Evolutionary conservation across 495 filamentous ascomycete species (phyloP), one percentile per base, ranked within the genome.

Genomic region (Haplographium delicatum): DNA sequence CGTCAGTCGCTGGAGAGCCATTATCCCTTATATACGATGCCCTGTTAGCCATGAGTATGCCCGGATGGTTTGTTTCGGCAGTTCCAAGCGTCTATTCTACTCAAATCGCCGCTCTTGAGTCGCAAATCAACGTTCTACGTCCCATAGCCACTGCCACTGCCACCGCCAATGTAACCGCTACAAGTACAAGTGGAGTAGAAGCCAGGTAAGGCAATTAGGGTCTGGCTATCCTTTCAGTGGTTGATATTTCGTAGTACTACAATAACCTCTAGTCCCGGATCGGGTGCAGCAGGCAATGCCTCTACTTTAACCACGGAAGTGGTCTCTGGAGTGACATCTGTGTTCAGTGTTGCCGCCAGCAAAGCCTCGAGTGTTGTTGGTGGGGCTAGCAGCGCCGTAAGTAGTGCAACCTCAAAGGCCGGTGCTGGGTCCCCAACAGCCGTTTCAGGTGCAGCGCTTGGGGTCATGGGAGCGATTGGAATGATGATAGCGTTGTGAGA

Each of bases 61-160:
- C 54, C 11, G 50, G 5, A 7, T 60, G 58, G 53, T 57, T 57
- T 38, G 27, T 44, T 18, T 56, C 53, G 3, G 50, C 59, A 28
- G 28, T 55, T 10, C 59, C 59, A 3, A 18, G 37, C 31, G 46
- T 13, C 18, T 50, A 41, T 39, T 15, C 30, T 7, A 33, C 25
- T 34, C 51, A 58, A 24, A 34, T 53, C n/a, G 38, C 44, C 11
- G 47, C 55, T 41, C 37, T 56, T 1, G 25, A 40, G 25, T 23
- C 40, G 4, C 28, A 34, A 26, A 51, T 56, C 26, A 47, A 37
- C 30, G 42, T 34, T 18, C 34, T 51, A 7, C 28, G 47, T 23
- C 41, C 33, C 4, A 23, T 27, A 22, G 6, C 40, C 10, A 23
- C 40, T 4, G 10, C 27, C 4, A 19, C 25, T 11, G 18, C 18